Evolutionary conservation across 2,329 filamentous ascomycete species (phyloP).

Genomic region (Cercospora zeae-maydis): DNA sequence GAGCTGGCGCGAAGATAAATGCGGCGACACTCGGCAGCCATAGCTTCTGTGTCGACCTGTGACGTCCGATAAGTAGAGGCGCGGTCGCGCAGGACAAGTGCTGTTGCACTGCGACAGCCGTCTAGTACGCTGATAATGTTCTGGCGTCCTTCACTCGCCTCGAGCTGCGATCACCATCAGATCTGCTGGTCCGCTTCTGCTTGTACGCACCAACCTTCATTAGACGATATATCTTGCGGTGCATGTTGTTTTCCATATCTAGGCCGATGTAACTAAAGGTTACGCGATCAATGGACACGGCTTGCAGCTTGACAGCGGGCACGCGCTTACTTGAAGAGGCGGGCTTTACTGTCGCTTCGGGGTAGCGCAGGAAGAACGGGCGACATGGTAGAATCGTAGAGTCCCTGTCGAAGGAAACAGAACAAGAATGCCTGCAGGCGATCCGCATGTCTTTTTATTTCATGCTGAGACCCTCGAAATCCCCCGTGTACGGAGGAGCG

Average conservation of each 20-base stretch:
- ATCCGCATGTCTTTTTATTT: not conserved
- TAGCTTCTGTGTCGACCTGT: not conserved
- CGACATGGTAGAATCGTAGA: not conserved
- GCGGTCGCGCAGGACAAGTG: not conserved
- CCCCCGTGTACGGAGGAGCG: not conserved
- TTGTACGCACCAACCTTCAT: not conserved
- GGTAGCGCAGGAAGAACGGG: not conserved
- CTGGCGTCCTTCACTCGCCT: not conserved
- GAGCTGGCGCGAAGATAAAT: not conserved
- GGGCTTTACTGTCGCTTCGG: not conserved
- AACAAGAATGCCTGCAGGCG: not conserved
- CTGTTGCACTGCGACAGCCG: not conserved
- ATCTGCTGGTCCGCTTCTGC: not conserved
- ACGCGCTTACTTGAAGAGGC: not conserved
- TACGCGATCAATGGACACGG: not conserved
- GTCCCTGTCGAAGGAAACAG: not conserved
- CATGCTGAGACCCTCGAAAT: not conserved
- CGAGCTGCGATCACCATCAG: not conserved
- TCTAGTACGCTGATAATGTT: not conserved
- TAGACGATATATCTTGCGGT: not conserved
- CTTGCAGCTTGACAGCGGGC: not conserved
- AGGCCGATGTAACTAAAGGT: not conserved
- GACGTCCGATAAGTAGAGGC: not conserved
- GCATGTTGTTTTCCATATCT: not conserved
- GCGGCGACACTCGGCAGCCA: not conserved